These are phyloP conservation scores for Monosporozyma unispora DNA, from an alignment of 805 yeast genomes.

Conservation along the genomic window DNA sequence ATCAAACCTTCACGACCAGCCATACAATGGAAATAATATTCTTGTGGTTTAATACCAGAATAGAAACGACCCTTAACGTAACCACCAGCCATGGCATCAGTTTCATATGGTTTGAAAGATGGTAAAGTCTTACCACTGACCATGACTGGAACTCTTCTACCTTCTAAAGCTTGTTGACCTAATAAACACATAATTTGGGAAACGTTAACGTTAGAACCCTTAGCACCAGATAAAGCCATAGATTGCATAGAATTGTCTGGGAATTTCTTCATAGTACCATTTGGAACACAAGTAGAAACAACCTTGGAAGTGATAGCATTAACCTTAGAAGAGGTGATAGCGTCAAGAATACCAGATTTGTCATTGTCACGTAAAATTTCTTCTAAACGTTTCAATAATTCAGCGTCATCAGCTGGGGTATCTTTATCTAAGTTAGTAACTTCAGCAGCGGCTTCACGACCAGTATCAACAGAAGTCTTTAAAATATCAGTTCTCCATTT, in stretches of 20 bases:
- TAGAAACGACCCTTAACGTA: conserved; percentile 94
- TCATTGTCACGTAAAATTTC: conserved; percentile 90
- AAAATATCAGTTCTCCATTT: conserved; percentile 78
- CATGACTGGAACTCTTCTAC: conserved; percentile 99
- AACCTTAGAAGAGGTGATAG: conserved; percentile 88
- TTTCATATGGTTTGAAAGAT: conserved; percentile 91
- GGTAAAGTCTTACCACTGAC: conserved; percentile 96
- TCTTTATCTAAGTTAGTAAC: conserved; percentile 70
- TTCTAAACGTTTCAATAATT: conserved; percentile 79
- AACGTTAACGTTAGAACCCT: conserved; percentile 96
- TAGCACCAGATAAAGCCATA: conserved; percentile 98
- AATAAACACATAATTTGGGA: conserved; percentile 98
- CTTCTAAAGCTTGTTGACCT: conserved; percentile 98
- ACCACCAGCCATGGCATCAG: conserved; percentile 98
- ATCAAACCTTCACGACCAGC: conserved; percentile 99
- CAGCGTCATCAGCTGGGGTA: conserved; percentile 49
- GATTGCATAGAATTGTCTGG: conserved; percentile 97
- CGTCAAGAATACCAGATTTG: conserved; percentile 89
- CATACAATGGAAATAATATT: conserved; percentile 99
- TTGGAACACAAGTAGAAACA: conserved; percentile 90
- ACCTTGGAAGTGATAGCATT: conserved; percentile 90
- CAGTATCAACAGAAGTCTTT: conserved; percentile 67
- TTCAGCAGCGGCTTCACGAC: conserved; percentile 88
- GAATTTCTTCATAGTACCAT: conserved; percentile 89
- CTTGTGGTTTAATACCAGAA: conserved; percentile 96